These are phyloP conservation scores for Zizania palustris DNA, from an alignment of 202 grass and related monocot genomes.

Conservation along the genomic window DNA sequence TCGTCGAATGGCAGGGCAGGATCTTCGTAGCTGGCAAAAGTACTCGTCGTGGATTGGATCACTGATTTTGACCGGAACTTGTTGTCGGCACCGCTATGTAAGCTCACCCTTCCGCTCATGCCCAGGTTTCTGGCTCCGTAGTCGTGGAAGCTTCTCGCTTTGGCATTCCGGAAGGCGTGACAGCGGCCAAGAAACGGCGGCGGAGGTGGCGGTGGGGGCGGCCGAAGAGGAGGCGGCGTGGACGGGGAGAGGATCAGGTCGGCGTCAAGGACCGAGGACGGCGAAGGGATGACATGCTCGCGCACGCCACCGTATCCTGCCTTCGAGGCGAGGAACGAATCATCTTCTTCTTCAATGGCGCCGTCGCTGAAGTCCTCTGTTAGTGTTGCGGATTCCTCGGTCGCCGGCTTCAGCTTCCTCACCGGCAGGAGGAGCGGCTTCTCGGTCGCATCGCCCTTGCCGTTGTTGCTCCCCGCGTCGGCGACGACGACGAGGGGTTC, in stretches of 20 bases:
- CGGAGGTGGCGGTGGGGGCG: slow-evolving; percentile 18
- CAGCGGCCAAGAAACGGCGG: slow-evolving; percentile 8
- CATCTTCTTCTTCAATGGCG: slow-evolving; percentile 7
- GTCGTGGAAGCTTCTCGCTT: slow-evolving; percentile 48
- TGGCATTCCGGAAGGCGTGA: slow-evolving; percentile 14
- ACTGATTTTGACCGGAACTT: slow-evolving; percentile 46
- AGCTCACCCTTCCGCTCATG: not conserved
- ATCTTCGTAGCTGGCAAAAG: slow-evolving; percentile 31
- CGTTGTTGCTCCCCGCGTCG: slow-evolving; percentile 13
- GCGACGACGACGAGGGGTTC: slow-evolving; percentile 61
- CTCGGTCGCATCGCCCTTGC: slow-evolving; percentile 10
- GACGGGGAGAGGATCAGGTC: slow-evolving; percentile 40
- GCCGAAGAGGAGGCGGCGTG: slow-evolving; percentile 31
- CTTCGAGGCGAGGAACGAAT: slow-evolving; percentile 9
- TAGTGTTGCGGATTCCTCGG: slow-evolving; percentile 20
- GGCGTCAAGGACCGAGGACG: slow-evolving; percentile 53
- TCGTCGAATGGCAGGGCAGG: not conserved
- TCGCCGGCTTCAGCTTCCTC: slow-evolving; percentile 60
- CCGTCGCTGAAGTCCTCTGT: not conserved
- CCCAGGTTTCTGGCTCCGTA: slow-evolving; percentile 6
- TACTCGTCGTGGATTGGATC: slow-evolving; percentile 11
- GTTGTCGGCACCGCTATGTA: not conserved
- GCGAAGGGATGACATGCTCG: slow-evolving; percentile 48
- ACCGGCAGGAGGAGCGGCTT: slow-evolving; percentile 63
- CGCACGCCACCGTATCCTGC: slow-evolving; percentile 26